Conservation (phyloP, 139 green algal genomes). For the Chlorella sp. region DNA sequence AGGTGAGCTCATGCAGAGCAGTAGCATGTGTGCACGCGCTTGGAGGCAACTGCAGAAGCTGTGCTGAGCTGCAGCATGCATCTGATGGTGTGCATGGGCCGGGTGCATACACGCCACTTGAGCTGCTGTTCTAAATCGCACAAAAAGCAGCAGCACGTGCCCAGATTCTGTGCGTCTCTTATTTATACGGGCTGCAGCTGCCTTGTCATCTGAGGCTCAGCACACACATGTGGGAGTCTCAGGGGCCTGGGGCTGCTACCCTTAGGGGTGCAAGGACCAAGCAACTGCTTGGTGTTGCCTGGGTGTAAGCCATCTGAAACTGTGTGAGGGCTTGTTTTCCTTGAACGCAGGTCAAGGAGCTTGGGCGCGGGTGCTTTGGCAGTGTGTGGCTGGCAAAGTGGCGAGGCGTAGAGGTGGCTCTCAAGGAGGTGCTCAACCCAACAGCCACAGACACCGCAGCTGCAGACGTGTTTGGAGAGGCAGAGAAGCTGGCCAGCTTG, state of each 20-base stretch:
- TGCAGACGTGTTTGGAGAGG: slow-evolving; percentile 31
- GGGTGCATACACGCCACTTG: not conserved
- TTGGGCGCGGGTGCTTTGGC: slow-evolving; percentile 58
- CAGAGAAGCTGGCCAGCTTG: slow-evolving; percentile 50
- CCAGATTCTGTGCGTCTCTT: too few relatives aligned
- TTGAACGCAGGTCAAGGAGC: slow-evolving; percentile 48
- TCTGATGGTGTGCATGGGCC: not conserved
- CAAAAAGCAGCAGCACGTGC: not conserved
- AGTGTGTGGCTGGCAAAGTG: slow-evolving; percentile 52
- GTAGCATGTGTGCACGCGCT: not conserved
- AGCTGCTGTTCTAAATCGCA: too few relatives aligned
- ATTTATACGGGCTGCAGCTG: too few relatives aligned
- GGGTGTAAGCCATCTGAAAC: too few relatives aligned
- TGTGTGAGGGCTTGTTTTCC: too few relatives aligned
- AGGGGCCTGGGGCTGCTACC: not conserved
- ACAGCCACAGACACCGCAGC: slow-evolving; percentile 13
- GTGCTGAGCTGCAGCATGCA: not conserved
- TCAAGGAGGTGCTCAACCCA: slow-evolving; percentile 55
- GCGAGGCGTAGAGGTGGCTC: slow-evolving; percentile 59
- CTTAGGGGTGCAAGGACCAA: not conserved
- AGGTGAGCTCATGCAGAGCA: slow-evolving; percentile 18
- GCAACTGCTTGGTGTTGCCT: not conserved
- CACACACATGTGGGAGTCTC: not conserved
- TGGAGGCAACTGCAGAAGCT: not conserved
- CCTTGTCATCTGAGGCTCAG: not conserved